phyloP scores from a whole-genome alignment of 164 flowering plant species.

The Aristolochia fimbriata region DNA sequence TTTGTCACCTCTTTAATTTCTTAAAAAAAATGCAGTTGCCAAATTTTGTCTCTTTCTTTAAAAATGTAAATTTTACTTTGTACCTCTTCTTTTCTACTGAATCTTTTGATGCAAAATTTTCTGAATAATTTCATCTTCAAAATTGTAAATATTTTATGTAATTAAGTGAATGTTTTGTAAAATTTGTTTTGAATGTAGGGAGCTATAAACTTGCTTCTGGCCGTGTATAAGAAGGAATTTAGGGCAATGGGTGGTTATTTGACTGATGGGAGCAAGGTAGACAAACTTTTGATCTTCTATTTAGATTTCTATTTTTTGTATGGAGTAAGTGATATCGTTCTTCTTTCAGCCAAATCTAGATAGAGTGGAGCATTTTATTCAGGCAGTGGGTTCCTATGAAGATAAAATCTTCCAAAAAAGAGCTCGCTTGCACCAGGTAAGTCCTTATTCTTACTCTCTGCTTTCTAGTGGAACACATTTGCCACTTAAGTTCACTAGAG shows the following conservation, averaged over 20 bases:
- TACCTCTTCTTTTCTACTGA: not conserved
- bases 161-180: not conserved
- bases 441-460: not conserved
- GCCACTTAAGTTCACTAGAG: not conserved
- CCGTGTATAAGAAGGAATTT: conserved; percentile 86
- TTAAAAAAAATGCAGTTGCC: too few species aligned
- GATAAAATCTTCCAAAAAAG: conserved; percentile 91
- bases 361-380: conserved; percentile 82
- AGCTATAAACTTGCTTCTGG: conserved; percentile 82
- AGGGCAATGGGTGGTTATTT: conserved; percentile 68
- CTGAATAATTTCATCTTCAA: not conserved
- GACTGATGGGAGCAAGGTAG: conserved; percentile 76
- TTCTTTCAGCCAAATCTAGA: conserved; percentile 55
- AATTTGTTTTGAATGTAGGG: conserved; percentile 35
- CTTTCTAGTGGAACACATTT: not conserved
- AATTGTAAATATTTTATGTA: not conserved
- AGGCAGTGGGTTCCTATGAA: conserved; percentile 90
- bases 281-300: not conserved
- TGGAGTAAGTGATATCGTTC: not conserved
- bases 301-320: not conserved
- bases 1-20: too few species aligned
- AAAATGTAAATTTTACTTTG: too few species aligned
- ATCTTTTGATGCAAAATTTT: not conserved
- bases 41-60: too few species aligned
- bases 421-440: conserved; percentile 77